Evolutionary conservation across 2,329 filamentous ascomycete genomes (phyloP), one percentile per base, ranked within the genome.

Genomic region (Cladosporium halotolerans): DNA sequence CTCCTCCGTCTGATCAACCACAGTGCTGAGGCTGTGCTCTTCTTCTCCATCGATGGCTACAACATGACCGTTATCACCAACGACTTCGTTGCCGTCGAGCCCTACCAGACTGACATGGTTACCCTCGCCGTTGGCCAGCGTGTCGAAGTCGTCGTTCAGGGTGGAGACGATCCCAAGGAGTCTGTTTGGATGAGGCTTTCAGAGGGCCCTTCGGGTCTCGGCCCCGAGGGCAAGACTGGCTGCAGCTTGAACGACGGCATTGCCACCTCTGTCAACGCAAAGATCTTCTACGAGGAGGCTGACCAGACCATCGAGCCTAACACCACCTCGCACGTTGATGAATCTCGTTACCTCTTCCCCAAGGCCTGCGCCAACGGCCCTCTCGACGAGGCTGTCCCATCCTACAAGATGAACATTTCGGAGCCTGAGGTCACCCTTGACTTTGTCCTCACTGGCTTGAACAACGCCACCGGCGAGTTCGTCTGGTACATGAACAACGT

Each of bases 31-130:
- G 68, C 57, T 7, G 58, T 64, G 49, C 66, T 55, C 52, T 68
- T 61, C 52, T 71, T 73, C 63, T 70, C 63, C 18, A 75, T 84
- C 72, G 61, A 84, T 78, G 76, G 74, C 1, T 83, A 87, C 66
- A 78, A 69, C 16, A 71, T 87, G 68, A 84, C 53, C 10, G 80
- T 87, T 52, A 81, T 86, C 50, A 76, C 82, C 16, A 80, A 80
- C 60, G 84, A 87, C 63, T 84, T 84, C 53, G 79, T 85, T 3
- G 73, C 78, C 1, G 71, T 86, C 33, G 64, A 80, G 58, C 83
- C 85, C 0, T 88, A 86, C 64, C 73, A 78, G 3, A 83, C 83
- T 0, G 72, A 79, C 3, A 76, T 82, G 2, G 72, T 87, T 14
- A 82, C 72, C 82, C 71, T 87, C 13, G 80, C 75, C 31, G 73